A percentile compares a stretch with the other conserved stretches of the same genome.
These are phyloP conservation scores for Xylariaceae sp. DNA, from an alignment of 2,329 filamentous ascomycete species.

Conservation along the genomic window DNA sequence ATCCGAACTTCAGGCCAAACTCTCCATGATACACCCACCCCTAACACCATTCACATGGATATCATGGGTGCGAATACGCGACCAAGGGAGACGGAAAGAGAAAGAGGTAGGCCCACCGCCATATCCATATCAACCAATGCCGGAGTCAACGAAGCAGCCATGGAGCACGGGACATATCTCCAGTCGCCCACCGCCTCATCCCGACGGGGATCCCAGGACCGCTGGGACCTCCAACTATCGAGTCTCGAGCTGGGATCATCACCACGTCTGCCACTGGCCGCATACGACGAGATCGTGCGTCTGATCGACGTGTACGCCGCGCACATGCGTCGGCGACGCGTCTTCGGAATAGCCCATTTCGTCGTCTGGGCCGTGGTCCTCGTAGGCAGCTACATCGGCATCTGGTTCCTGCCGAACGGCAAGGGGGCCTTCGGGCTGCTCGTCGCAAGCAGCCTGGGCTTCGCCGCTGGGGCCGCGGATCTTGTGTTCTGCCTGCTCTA, in stretches of 20 bases:
- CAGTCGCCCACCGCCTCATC: slow-evolving; percentile 37
- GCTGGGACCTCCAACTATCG: slow-evolving; percentile 35
- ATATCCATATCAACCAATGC: slow-evolving; percentile 18
- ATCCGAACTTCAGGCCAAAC: slow-evolving; percentile 6
- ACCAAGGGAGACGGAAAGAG: slow-evolving; percentile 7
- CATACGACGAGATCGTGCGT: slow-evolving; percentile 68
- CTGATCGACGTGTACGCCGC: slow-evolving; percentile 64
- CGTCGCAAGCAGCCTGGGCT: slow-evolving; percentile 70
- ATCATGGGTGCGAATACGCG: neutral
- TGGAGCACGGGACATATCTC: slow-evolving; percentile 39
- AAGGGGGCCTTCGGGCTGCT: slow-evolving; percentile 74
- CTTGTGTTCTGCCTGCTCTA: slow-evolving; percentile 85
- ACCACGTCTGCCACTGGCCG: slow-evolving; percentile 42
- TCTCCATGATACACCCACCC: slow-evolving; percentile 2
- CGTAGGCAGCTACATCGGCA: slow-evolving; percentile 69
- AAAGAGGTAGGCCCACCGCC: slow-evolving; percentile 9
- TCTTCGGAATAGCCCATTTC: slow-evolving; percentile 71
- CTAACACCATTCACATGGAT: neutral
- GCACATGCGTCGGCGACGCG: slow-evolving; percentile 69
- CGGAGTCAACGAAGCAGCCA: slow-evolving; percentile 22
- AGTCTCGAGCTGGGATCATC: slow-evolving; percentile 14
- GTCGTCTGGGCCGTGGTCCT: slow-evolving; percentile 61
- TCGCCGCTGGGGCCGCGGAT: slow-evolving; percentile 74
- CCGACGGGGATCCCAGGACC: slow-evolving; percentile 21
- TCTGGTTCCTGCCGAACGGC: slow-evolving; percentile 79